Percentiles rank a stretch among this genome's conserved stretches.
Conservation (phyloP, 2,329 filamentous ascomycete species). For the Paecilomyces variotii region DNA sequence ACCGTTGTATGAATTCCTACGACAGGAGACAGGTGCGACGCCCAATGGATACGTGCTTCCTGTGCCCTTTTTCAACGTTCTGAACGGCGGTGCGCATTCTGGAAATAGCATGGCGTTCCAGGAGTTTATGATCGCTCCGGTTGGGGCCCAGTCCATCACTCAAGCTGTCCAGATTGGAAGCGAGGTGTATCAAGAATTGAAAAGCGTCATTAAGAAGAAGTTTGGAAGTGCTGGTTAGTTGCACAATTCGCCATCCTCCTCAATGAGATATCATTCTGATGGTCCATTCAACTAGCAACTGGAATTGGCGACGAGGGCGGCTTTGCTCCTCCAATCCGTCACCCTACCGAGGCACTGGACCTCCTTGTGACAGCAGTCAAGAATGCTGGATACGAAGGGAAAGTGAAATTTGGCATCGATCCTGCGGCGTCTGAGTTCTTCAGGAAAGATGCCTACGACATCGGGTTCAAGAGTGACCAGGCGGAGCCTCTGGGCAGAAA, state of each 20-base stretch:
- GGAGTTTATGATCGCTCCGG: constrained; percentile 12
- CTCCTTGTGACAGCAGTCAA: constrained; percentile 20
- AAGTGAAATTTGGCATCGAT: constrained; percentile 36
- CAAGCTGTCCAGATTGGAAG: constrained; percentile 19
- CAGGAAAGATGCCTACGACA: constrained; percentile 24
- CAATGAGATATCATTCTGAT: not conserved
- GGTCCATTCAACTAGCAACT: constrained; percentile 12
- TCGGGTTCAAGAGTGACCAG: constrained; percentile 27
- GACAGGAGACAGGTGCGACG: constrained; percentile 41
- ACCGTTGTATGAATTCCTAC: constrained; percentile 52
- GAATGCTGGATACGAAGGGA: constrained; percentile 19
- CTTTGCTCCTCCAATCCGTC: constrained; percentile 28
- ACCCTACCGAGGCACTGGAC: constrained; percentile 26
- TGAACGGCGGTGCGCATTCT: constrained; percentile 44
- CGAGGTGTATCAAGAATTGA: constrained; percentile 27
- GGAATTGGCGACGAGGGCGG: constrained; percentile 31
- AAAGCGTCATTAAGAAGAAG: constrained; percentile 20
- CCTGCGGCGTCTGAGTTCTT: constrained; percentile 35
- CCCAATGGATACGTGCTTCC: constrained; percentile 49
- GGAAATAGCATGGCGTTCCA: constrained; percentile 46
- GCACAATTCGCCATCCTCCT: not conserved
- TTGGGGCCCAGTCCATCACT: constrained; percentile 4
- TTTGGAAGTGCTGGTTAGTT: constrained; percentile 19
- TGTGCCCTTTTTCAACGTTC: constrained; percentile 52
- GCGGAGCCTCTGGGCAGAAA: constrained; percentile 11